Evolutionary conservation across 2,329 filamentous ascomycete species (phyloP), one percentile per base, ranked within the genome.

Genomic region (Neoscytalidium dimidiatum): DNA sequence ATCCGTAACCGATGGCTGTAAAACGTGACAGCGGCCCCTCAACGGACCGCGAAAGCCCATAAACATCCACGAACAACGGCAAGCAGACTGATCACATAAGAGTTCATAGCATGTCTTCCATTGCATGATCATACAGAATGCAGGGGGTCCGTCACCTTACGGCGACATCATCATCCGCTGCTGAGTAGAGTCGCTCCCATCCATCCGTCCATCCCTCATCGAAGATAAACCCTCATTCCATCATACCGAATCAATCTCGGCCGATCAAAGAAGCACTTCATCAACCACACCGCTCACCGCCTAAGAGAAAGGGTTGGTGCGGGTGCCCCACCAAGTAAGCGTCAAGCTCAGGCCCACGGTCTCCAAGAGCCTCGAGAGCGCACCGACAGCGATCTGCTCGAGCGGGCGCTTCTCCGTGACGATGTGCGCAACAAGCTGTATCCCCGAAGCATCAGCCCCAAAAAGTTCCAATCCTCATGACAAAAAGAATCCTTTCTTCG

Each of bases 291-390:
- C 53, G 26, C 38, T 29, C 38, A 26, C 21, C 41, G 46, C 70
- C 85, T 90, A 94, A 76, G 93, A 88, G 80, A 97, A 96, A 67
- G 92, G 92, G 84, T 93, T 94, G 82, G 92, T 95, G 77, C 91
- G 90, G 75, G 94, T 97, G 75, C 94, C 94, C 94, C 94, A 98
- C 91, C 92, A 98, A 77, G 92, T 97, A 73, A 98, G 85, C 87
- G 98, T 92, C 74, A 97, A 78, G 68, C 91, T 93, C 66, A 98
- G 87, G 69, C 94, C 95, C 66, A 98, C 87, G 3, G 95, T 97
- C 87, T 98, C 95, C 72, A 97, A 87, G 72, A 95, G 82, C 81
- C 95, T 94, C 75, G 92, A 90, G 58, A 95, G 82, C 68, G 91
- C 87, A 76, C 91, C 91, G 70, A 97, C 90, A 71, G 92, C 92